Evolutionary conservation across 1,284 basidiomycete genomes (phyloP), one percentile per base, ranked within the genome.

Genomic region (Trametes polyzona): DNA sequence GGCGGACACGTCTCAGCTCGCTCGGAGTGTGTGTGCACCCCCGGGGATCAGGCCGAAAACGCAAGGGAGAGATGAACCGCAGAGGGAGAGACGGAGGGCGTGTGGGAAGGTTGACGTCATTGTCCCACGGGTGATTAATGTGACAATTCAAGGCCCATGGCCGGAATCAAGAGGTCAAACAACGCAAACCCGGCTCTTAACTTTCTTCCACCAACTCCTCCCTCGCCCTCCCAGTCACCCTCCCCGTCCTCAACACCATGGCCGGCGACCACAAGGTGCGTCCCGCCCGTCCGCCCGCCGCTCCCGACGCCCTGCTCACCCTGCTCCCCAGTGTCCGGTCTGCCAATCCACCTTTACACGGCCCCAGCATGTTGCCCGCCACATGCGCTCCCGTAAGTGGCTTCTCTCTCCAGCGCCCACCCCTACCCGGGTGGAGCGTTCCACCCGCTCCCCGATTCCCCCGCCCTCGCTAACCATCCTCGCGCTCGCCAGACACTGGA

Each of bases 271-370:
- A 75, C 73, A 75, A 75, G 62, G 70, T 71, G 42, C 33, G 67
- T 60, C 51, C 54, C 55, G 43, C 43, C 59, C 48, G 35, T 49
- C 43, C 47, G 42, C 57, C 54, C 44, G 58, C 52, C 32, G 33
- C 52, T 44, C 43, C 46, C 43, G 30, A 39, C 24, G 23, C 40
- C 50, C 52, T 30, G 36, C 61, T 60, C 58, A 57, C 50, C 55
- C 14, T 43, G 51, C 23, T 29, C 49, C 46, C 17, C 67, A 71
- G 65, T 92, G 90, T 71, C 84, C 88, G 17, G 90, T 95, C 19
- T 95, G 92, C 72, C 84, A 89, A 62, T 91, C 92, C 0, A 93
- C 92, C 0, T 95, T 95, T 70, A 95, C 92, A 17, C 81, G 92
- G 51, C 92, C 92, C 30, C 92, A 95, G 67, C 93, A 95, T 83